phyloP scores from a whole-genome alignment of 768 basidiomycete species.

The Lentinula boryana region DNA sequence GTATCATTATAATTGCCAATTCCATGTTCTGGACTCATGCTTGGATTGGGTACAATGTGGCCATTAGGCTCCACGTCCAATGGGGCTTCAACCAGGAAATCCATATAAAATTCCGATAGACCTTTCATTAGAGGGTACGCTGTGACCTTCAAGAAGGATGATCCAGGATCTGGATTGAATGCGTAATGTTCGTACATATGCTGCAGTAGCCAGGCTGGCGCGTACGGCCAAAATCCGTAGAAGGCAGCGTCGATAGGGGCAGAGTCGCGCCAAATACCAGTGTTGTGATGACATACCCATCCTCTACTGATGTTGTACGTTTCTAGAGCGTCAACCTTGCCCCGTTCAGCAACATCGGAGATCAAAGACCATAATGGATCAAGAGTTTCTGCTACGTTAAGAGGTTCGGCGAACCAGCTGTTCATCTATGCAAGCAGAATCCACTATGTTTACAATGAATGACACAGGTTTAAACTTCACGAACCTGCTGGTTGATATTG shows the following conservation, averaged over 20 bases:
- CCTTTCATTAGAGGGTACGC: slow-evolving; percentile 10
- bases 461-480: slow-evolving; percentile 6
- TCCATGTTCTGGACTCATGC: slow-evolving; percentile 10
- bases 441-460: neutral
- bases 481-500: slow-evolving; percentile 12
- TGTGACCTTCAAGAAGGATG: slow-evolving; percentile 5
- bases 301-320: slow-evolving; percentile 13
- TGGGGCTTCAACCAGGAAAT: slow-evolving; percentile 7
- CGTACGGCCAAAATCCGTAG: slow-evolving; percentile 14
- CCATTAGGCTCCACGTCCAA: slow-evolving; percentile 2
- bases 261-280: slow-evolving; percentile 1
- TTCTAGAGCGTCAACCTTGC: slow-evolving; percentile 7
- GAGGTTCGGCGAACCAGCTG: slow-evolving; percentile 14
- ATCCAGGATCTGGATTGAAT: slow-evolving; percentile 3
- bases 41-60: slow-evolving; percentile 8
- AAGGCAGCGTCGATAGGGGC: slow-evolving; percentile 14
- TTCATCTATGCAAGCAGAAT: neutral
- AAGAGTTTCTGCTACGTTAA: slow-evolving; percentile 12
- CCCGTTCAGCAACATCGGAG: slow-evolving; percentile 12
- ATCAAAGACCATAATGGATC: slow-evolving; percentile 11
- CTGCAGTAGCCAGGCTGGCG: slow-evolving; percentile 10
- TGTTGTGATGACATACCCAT: slow-evolving; percentile 14
- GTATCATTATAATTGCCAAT: slow-evolving; percentile 4
- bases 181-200: slow-evolving; percentile 12
- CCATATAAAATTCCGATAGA: slow-evolving; percentile 7